These are phyloP conservation scores for Mrakia gelida DNA, from an alignment of 768 basidiomycete species.

Conservation along the genomic window DNA sequence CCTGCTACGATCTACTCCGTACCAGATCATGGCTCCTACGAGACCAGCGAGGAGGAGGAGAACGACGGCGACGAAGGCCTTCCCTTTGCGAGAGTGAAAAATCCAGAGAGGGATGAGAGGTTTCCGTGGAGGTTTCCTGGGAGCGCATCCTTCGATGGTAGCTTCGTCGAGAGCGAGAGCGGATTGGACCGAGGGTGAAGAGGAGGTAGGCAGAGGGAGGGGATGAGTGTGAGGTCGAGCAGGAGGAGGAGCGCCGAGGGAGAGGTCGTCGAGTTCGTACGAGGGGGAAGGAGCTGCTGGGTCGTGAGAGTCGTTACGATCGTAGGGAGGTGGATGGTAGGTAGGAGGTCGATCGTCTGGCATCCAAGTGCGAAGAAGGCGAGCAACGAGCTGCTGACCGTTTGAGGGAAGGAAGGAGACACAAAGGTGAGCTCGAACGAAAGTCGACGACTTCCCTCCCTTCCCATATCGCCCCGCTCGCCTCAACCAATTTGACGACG, in stretches of 20 bases:
- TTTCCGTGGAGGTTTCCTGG: not conserved
- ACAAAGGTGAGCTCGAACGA: too few species aligned
- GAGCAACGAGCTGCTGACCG: too few species aligned
- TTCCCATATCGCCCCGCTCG: too few species aligned
- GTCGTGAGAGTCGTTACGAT: too few species aligned
- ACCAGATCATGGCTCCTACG: not conserved
- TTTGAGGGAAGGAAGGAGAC: too few species aligned
- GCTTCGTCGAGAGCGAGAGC: not conserved
- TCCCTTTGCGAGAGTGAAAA: not conserved
- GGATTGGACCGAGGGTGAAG: not conserved
- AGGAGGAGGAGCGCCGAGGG: not conserved
- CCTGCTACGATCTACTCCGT: not conserved
- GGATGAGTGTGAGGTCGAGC: not conserved
- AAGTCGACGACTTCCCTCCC: too few species aligned
- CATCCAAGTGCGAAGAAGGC: too few species aligned
- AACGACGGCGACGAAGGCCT: not conserved
- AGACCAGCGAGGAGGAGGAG: not conserved
- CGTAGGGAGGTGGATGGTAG: too few species aligned
- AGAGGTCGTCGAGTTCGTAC: not conserved
- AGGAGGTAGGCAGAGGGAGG: not conserved
- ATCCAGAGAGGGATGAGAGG: not conserved
- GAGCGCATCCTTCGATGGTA: not conserved
- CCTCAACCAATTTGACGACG: too few species aligned
- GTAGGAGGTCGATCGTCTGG: too few species aligned
- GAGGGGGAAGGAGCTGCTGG: not conserved